Percentiles rank a stretch among this genome's conserved stretches.
These are phyloP conservation scores for Strobilomyces dryophilus DNA, from an alignment of 768 basidiomycete species.

Conservation along the genomic window DNA sequence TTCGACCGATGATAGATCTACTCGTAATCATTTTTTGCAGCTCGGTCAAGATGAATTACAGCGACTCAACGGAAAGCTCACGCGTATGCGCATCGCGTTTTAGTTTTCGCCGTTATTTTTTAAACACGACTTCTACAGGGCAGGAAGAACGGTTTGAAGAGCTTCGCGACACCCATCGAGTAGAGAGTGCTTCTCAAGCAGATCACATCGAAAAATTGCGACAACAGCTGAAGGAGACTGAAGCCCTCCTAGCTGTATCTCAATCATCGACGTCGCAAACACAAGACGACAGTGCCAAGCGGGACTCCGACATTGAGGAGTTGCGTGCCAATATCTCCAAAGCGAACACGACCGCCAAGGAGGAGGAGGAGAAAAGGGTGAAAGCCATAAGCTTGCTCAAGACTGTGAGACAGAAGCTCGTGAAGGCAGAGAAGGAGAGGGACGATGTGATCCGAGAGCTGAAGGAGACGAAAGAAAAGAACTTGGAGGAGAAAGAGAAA, in stretches of 20 bases:
- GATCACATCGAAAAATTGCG: constrained; percentile 69
- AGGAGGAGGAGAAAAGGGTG: constrained; percentile 95
- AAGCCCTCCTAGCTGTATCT: constrained; percentile 61
- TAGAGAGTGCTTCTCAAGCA: constrained; percentile 76
- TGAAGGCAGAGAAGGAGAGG: constrained; percentile 91
- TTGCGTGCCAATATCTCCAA: constrained; percentile 63
- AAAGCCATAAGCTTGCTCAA: constrained; percentile 93
- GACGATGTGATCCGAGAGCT: constrained; percentile 72
- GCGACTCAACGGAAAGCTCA: constrained; percentile 66
- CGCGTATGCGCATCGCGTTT: constrained; percentile 45
- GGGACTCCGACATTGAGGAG: constrained; percentile 51
- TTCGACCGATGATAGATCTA: background rate
- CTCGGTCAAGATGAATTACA: constrained; percentile 75
- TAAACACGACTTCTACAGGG: constrained; percentile 39
- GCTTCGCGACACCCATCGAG: constrained; percentile 74
- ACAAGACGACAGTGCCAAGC: constrained; percentile 47
- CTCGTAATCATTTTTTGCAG: constrained; percentile 31
- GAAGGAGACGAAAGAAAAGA: constrained; percentile 47
- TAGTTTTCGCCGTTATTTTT: background rate
- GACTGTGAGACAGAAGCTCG: constrained; percentile 94
- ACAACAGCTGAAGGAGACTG: constrained; percentile 64
- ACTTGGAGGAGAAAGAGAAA: constrained; percentile 44
- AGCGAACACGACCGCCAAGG: constrained; percentile 63
- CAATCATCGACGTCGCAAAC: constrained; percentile 44
- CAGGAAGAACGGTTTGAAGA: constrained; percentile 85